phyloP scores from a whole-genome alignment of 129 eudicot genomes.

The Logfia minima region DNA sequence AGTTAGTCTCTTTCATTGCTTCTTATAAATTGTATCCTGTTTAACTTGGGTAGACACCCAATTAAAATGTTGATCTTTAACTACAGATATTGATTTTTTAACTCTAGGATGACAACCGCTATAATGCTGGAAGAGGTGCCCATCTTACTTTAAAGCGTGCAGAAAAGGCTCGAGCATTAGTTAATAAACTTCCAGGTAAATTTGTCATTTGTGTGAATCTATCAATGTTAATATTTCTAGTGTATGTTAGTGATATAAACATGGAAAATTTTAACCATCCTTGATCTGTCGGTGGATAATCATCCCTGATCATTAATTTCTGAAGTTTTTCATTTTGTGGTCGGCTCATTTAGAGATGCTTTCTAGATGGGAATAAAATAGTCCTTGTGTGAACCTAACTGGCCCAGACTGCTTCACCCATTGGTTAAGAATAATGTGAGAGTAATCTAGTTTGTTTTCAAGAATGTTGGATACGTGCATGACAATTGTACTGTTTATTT shows the following conservation, averaged over 20 bases:
- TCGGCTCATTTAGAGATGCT: too few relatives aligned
- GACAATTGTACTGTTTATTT: neutral
- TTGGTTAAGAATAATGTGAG: neutral
- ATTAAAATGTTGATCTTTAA: neutral
- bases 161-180: conserved; percentile 90
- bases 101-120: conserved; percentile 83
- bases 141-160: conserved; percentile 93
- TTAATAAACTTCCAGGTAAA: conserved; percentile 94
- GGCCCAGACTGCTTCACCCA: too few relatives aligned
- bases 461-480: neutral
- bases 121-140: conserved; percentile 95
- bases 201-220: neutral
- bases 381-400: too few relatives aligned
- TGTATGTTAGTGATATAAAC: neutral
- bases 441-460: neutral
- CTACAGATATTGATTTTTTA: neutral
- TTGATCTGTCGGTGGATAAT: neutral
- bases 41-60: conserved; percentile 13
- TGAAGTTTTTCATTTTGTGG: neutral
- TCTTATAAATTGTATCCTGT: neutral
- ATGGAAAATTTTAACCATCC: neutral
- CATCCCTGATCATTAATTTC: neutral
- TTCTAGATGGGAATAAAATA: too few relatives aligned
- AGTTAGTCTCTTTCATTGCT: conserved; percentile 36
- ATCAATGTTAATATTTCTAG: neutral